Percentiles rank a stretch among this genome's conserved stretches.
Evolutionary conservation across 208 protist genomes (phyloP).

Genomic region (Trypanosoma melophagium): DNA sequence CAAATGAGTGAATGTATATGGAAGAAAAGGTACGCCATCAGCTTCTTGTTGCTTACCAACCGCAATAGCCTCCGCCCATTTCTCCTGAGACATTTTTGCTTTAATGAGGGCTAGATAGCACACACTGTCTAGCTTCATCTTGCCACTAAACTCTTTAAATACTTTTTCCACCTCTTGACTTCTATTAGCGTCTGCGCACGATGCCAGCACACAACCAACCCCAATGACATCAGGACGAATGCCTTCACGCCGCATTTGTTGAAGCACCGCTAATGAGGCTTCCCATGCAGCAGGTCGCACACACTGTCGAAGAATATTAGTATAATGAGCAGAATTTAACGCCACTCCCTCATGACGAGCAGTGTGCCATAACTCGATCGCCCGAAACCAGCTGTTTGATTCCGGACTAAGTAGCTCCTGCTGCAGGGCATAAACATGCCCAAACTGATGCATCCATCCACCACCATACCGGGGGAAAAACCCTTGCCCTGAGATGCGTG

Average conservation of each 20-base stretch:
- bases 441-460: conserved; percentile 91
- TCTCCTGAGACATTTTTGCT: conserved; percentile 39
- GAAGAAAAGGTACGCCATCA: conserved; percentile 62
- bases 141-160: conserved; percentile 45
- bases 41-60: conserved; percentile 54
- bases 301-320: conserved; percentile 78
- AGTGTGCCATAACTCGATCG: conserved; percentile 82
- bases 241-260: conserved; percentile 66
- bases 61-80: conserved; percentile 36
- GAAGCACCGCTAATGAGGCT: conserved; percentile 49
- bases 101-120: conserved; percentile 79
- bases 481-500: conserved; percentile 57
- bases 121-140: conserved; percentile 75
- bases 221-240: conserved; percentile 71
- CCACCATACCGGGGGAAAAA: conserved; percentile 80
- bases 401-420: conserved; percentile 76
- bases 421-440: conserved; percentile 86
- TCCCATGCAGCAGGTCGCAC: conserved; percentile 67
- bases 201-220: conserved; percentile 60
- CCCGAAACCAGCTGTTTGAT: conserved; percentile 78
- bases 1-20: conserved; percentile 65
- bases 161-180: conserved; percentile 47
- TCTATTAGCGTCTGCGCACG: conserved; percentile 52
- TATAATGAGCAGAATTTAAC: conserved; percentile 72
- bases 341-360: conserved; percentile 80